Percentiles rank a stretch among this genome's conserved stretches.
Conservation (phyloP, 768 basidiomycete genomes). For the Mycena vulgaris region DNA sequence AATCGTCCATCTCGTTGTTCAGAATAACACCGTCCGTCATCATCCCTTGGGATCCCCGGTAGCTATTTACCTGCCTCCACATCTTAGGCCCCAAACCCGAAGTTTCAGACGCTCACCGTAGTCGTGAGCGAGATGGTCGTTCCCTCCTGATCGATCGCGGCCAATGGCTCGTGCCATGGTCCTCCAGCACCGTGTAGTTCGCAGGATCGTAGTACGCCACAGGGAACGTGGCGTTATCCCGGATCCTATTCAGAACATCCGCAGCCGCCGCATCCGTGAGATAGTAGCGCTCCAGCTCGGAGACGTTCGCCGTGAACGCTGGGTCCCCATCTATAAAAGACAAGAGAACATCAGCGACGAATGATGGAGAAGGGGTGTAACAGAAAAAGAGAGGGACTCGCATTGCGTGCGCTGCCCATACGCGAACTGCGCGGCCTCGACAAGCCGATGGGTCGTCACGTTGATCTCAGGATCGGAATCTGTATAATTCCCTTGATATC, state of each 20-base stretch:
- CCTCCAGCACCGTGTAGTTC: conserved; percentile 45
- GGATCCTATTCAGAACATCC: conserved; percentile 44
- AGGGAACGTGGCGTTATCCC: conserved; percentile 46
- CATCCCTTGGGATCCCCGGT: conserved; percentile 47
- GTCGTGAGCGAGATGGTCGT: conserved; percentile 46
- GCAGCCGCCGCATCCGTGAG: conserved; percentile 44
- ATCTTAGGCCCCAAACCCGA: no score
- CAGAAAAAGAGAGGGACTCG: neutral
- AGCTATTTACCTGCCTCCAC: conserved; percentile 34
- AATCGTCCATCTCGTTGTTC: conserved; percentile 51
- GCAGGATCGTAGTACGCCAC: conserved; percentile 50
- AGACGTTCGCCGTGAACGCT: conserved; percentile 55
- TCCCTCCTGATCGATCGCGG: conserved; percentile 51
- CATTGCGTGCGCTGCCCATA: conserved; percentile 50
- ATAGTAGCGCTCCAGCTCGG: conserved; percentile 48
- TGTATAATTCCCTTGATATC: conserved; percentile 43
- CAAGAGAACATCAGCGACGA: neutral
- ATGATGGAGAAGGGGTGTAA: conserved; percentile 37
- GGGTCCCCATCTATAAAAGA: conserved; percentile 51
- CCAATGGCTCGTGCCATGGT: conserved; percentile 57
- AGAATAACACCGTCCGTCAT: conserved; percentile 44
- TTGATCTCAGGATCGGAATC: conserved; percentile 47
- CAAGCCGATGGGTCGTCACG: conserved; percentile 50
- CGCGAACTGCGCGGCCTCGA: conserved; percentile 53
- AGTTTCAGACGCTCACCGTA: conserved; percentile 39